Evolutionary conservation across 768 basidiomycete species (phyloP).

Genomic region (Tulasnella sp.): DNA sequence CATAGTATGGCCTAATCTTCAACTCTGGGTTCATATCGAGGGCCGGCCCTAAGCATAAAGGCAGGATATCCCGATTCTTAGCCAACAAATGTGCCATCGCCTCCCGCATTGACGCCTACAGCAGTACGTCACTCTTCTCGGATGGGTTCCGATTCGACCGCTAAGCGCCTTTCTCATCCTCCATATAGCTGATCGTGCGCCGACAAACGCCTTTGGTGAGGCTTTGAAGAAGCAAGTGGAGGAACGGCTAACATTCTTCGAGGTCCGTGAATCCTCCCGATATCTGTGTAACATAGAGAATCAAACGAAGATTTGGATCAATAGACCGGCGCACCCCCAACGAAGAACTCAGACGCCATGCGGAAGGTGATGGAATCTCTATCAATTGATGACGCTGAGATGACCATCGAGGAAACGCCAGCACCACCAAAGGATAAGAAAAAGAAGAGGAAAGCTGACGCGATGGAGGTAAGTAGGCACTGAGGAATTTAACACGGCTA

Average conservation of each 20-base stretch:
- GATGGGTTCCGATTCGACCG: background rate
- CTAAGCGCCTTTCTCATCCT: background rate
- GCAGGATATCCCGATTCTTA: constrained; percentile 95
- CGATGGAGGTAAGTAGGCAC: constrained; percentile 20
- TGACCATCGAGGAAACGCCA: constrained; percentile 37
- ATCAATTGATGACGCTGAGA: constrained; percentile 43
- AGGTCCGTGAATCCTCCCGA: constrained; percentile 35
- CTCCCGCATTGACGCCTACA: constrained; percentile 90
- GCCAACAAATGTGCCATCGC: constrained; percentile 99
- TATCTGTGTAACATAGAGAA: no score
- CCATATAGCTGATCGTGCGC: constrained; percentile 26
- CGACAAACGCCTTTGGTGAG: constrained; percentile 89
- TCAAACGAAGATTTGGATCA: background rate
- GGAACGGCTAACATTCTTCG: constrained; percentile 90
- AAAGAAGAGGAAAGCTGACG: constrained; percentile 36
- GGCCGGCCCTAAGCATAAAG: constrained; percentile 89
- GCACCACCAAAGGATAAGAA: constrained; percentile 38
- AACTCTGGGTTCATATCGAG: constrained; percentile 96
- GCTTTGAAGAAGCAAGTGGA: constrained; percentile 90
- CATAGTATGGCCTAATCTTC: constrained; percentile 91
- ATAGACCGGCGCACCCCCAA: constrained; percentile 66
- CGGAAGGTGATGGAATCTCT: constrained; percentile 77
- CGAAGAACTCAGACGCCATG: constrained; percentile 83
- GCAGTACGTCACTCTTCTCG: constrained; percentile 39
- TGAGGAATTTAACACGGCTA: background rate